Conservation (phyloP, 352 stramenopile species). For the Blastocystis sp. region DNA sequence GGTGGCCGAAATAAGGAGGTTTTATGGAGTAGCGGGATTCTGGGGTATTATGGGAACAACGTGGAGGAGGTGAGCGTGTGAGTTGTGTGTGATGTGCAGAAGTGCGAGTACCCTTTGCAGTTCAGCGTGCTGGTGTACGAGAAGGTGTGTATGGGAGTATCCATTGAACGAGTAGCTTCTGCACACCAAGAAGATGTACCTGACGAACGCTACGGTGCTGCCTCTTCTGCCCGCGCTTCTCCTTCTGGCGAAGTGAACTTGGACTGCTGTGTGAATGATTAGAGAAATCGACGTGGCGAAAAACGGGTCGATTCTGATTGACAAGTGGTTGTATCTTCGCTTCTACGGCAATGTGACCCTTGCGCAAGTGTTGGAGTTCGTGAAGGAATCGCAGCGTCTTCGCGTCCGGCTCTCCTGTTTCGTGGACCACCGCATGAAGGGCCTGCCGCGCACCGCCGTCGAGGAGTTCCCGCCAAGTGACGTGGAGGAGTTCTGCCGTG, state of each 20-base stretch:
- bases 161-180: slow-evolving; percentile 1
- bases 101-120: slow-evolving; percentile 41
- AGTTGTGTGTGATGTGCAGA: slow-evolving; percentile 17
- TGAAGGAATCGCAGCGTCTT: neutral
- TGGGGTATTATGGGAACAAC: slow-evolving; percentile 42
- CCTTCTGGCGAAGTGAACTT: slow-evolving; percentile 15
- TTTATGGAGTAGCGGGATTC: slow-evolving; percentile 54
- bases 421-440: neutral
- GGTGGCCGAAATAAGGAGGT: neutral
- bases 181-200: slow-evolving; percentile 57
- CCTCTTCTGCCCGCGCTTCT: slow-evolving; percentile 32
- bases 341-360: slow-evolving; percentile 23
- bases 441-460: neutral
- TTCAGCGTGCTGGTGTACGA: slow-evolving; percentile 32
- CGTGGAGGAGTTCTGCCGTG: slow-evolving; percentile 5
- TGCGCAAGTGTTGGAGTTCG: slow-evolving; percentile 1
- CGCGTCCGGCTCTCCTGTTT: slow-evolving; percentile 1
- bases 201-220: slow-evolving; percentile 31
- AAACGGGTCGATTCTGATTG: slow-evolving; percentile 28
- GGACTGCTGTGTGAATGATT: neutral
- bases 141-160: slow-evolving; percentile 6
- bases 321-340: slow-evolving; percentile 50
- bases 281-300: slow-evolving; percentile 57
- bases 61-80: neutral
- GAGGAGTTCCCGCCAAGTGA: neutral